phyloP scores from a whole-genome alignment of 2,329 filamentous ascomycete species.

The Penicillium sclerotigenum region DNA sequence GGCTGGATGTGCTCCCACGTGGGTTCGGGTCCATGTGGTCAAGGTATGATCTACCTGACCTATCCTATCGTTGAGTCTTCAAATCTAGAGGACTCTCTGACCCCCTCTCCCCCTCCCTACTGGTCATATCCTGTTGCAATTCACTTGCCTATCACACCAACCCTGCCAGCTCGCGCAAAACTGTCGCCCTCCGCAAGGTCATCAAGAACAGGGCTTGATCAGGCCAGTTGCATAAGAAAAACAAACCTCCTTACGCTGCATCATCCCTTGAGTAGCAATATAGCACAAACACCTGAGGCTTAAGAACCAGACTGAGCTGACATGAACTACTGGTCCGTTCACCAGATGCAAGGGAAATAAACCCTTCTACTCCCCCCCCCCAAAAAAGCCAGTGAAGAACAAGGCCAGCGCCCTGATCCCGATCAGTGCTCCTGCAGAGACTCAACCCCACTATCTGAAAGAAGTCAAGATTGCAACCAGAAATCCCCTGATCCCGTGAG shows the following conservation, averaged over 20 bases:
- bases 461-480: background rate
- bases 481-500: background rate
- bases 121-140: background rate
- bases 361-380: too few species aligned
- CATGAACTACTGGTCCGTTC: slow-evolving; percentile 25
- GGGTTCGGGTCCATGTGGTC: slow-evolving; percentile 2
- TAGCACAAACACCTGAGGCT: background rate
- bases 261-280: slow-evolving; percentile 10
- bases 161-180: background rate
- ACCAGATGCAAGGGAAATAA: slow-evolving; percentile 19
- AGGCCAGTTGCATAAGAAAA: slow-evolving; percentile 5
- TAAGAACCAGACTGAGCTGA: background rate
- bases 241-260: slow-evolving; percentile 18
- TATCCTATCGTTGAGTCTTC: background rate
- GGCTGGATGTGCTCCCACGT: background rate
- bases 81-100: background rate
- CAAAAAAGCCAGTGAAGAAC: background rate
- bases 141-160: background rate
- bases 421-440: background rate
- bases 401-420: background rate
- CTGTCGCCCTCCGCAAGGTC: background rate
- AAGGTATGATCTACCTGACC: background rate
- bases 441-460: background rate
- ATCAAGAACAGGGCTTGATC: background rate
- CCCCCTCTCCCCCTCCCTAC: background rate